Evolutionary conservation across 2,329 filamentous ascomycete species (phyloP), one percentile per base, ranked within the genome.

Genomic region (Cladosporium sp.): DNA sequence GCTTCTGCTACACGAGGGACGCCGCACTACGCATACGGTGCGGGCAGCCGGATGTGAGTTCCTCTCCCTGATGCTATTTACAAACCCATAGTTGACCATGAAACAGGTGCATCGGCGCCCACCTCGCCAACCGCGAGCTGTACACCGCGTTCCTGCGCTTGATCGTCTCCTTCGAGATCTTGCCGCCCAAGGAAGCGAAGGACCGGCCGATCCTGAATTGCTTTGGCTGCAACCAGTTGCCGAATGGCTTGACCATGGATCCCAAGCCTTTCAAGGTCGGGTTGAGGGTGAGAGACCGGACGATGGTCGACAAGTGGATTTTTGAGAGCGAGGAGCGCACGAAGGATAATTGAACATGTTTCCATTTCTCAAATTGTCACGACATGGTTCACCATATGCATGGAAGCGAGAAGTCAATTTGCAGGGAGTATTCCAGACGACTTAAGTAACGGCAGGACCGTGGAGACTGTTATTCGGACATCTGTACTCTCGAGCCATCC

Each of bases 231-330:
- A 77, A 77, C 57, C 63, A 68, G 9, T 62, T 75, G 35, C 74
- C 74, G 3, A 77, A 74, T 40, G 64, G 72, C 45, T 62, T 77
- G 67, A 77, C 74, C 0, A 65, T 76, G 66, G 74, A 77, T 61
- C 74, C 74, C 0, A 77, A 76, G 66, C 70, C 72, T 18, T 77
- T 77, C 62, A 77, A 76, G 66, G 68, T 75, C 9, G 73, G 75
- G 2, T 67, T 77, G 38, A 73, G 66, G 62, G 69, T 73, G 3
- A 68, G 75, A 55, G 66, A 77, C 61, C 58, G 64, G 54, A 60
- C 55, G 34, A 44, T 67, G 61, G 56, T 77, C 48, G 74, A 75
- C 53, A 63, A 59, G 61, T 77, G 75, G 75, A 73, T 77, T 41
- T 54, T 34, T 49, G 73, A 74, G 61, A 75, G 73, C 51, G 74